Percentiles rank a stretch among this genome's conserved stretches.
Evolutionary conservation across 2,329 filamentous ascomycete species (phyloP).

Genomic region (Pseudogymnoascus sp.): DNA sequence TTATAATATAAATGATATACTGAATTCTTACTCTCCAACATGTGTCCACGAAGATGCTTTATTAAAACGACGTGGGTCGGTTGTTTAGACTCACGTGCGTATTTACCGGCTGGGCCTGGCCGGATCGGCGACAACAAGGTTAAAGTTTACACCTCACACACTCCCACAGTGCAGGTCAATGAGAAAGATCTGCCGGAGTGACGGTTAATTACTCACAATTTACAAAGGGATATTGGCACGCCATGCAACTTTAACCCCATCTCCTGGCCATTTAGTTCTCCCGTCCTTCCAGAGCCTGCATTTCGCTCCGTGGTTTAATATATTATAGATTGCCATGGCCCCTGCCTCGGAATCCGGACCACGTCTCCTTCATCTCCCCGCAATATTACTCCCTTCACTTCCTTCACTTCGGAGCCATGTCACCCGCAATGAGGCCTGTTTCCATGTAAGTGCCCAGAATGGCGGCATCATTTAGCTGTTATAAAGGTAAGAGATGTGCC

Average conservation of each 20-base stretch:
- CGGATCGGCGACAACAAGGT: neutral
- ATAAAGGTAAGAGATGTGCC: neutral
- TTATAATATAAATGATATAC: neutral
- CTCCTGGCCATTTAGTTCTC: neutral
- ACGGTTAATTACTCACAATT: neutral
- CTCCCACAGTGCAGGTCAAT: neutral
- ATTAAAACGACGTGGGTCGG: neutral
- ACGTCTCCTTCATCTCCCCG: neutral
- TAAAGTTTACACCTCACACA: neutral
- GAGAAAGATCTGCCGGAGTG: neutral
- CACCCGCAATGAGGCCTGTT: neutral
- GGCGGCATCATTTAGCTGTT: neutral
- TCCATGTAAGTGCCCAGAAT: neutral
- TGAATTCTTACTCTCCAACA: neutral
- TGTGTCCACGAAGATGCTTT: neutral
- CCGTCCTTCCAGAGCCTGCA: constrained; percentile 1
- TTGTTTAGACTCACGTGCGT: neutral
- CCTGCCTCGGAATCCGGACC: neutral
- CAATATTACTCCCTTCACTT: neutral
- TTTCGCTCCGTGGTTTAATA: neutral
- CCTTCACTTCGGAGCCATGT: neutral
- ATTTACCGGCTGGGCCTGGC: neutral
- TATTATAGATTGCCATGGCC: constrained; percentile 2
- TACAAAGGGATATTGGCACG: neutral
- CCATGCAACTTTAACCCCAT: neutral